Percentiles rank a stretch among this genome's conserved stretches.
Evolutionary conservation across 192 early-diverging fungal genomes (phyloP).

Genomic region (Coemansia asiatica): DNA sequence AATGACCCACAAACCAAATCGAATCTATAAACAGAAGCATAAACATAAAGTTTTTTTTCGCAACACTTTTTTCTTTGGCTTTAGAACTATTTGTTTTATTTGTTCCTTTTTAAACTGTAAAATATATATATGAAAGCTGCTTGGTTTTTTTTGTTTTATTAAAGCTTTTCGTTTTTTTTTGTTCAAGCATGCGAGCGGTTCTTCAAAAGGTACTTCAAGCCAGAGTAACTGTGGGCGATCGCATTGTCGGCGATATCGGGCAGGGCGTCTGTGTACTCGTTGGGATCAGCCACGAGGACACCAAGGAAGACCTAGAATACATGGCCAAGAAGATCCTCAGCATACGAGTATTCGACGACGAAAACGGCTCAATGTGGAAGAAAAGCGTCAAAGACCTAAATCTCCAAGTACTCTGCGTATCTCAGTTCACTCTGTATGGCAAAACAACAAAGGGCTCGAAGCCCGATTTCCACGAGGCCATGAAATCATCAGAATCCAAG

Average conservation of each 20-base stretch:
- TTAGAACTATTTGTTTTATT: not conserved
- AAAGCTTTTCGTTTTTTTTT: not conserved
- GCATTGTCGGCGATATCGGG: slow-evolving; percentile 76
- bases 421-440: slow-evolving; percentile 93
- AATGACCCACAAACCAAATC: no score
- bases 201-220: slow-evolving; percentile 65
- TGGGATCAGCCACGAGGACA: slow-evolving; percentile 69
- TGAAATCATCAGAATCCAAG: slow-evolving; percentile 68
- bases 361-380: slow-evolving; percentile 71
- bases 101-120: not conserved
- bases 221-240: slow-evolving; percentile 69
- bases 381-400: slow-evolving; percentile 72
- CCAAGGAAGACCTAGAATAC: slow-evolving; percentile 75
- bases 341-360: slow-evolving; percentile 76
- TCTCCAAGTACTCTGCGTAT: slow-evolving; percentile 80
- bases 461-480: slow-evolving; percentile 90
- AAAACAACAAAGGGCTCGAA: slow-evolving; percentile 79
- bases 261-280: slow-evolving; percentile 77
- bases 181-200: slow-evolving; percentile 60
- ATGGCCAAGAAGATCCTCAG: slow-evolving; percentile 81
- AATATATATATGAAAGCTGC: not conserved
- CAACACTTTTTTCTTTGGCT: not conserved
- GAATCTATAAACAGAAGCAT: not conserved
- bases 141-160: not conserved
- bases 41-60: no score